Conservation (phyloP, 306 rosid species). For the Purshia tridentata region DNA sequence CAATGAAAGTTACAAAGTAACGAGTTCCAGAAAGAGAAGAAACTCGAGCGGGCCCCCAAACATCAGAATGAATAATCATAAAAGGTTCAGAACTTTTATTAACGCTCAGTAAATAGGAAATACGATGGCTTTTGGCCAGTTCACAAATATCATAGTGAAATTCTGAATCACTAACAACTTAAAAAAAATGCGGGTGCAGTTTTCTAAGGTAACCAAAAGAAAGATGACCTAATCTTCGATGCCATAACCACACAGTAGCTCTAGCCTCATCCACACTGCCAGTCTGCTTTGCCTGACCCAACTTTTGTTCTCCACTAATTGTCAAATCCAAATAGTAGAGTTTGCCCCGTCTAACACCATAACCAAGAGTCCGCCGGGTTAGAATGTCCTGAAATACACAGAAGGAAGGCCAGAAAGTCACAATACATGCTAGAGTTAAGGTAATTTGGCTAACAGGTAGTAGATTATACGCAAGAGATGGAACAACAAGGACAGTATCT, state of each 20-base stretch:
- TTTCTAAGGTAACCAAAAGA: conserved; percentile 18
- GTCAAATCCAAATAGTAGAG: conserved; percentile 10
- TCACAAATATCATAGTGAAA: no score
- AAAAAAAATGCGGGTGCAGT: conserved; percentile 8
- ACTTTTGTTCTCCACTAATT: neutral
- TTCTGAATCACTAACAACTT: neutral
- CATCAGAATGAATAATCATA: no score
- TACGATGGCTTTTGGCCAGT: neutral
- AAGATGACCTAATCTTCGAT: conserved; percentile 2
- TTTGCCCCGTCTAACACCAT: conserved; percentile 10
- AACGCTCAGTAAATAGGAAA: neutral
- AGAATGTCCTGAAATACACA: conserved; percentile 15
- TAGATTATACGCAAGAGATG: neutral
- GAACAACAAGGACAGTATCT: conserved; percentile 1
- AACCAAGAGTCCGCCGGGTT: neutral
- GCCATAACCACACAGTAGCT: conserved; percentile 2
- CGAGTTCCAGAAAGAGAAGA: neutral
- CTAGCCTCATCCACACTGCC: neutral
- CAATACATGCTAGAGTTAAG: neutral
- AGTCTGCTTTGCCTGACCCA: neutral
- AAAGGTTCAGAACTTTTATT: neutral
- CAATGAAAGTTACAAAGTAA: conserved; percentile 3
- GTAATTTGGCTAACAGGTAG: conserved; percentile 22
- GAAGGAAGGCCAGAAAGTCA: neutral
- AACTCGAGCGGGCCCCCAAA: no score